phyloP scores from a whole-genome alignment of 164 flowering plant genomes.

The Vitis riparia region DNA sequence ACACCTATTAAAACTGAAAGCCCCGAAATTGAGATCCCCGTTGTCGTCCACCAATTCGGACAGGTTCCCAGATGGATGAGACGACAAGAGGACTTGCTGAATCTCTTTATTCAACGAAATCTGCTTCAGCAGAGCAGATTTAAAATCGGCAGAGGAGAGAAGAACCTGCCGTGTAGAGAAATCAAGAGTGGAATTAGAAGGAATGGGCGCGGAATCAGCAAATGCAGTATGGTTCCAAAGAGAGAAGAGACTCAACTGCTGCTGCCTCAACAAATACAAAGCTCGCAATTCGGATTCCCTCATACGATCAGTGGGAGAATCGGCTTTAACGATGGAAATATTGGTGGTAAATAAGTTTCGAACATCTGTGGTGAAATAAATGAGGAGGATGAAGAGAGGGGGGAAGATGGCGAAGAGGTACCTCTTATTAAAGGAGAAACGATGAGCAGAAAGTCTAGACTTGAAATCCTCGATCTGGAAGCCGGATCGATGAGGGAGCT shows the following conservation, averaged over 20 bases:
- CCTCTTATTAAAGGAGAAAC: slow-evolving; percentile 38
- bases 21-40: slow-evolving; percentile 23
- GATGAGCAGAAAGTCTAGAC: slow-evolving; percentile 12
- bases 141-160: slow-evolving; percentile 38
- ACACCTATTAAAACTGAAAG: slow-evolving; percentile 36
- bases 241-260: slow-evolving; percentile 58
- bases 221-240: slow-evolving; percentile 56
- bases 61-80: slow-evolving; percentile 49
- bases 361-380: slow-evolving; percentile 55
- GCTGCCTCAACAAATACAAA: slow-evolving; percentile 61
- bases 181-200: slow-evolving; percentile 13
- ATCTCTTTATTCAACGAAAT: slow-evolving; percentile 68
- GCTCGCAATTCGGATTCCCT: slow-evolving; percentile 80
- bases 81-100: slow-evolving; percentile 57
- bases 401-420: slow-evolving; percentile 46
- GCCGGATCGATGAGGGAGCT: slow-evolving; percentile 23
- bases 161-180: not conserved
- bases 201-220: slow-evolving; percentile 3
- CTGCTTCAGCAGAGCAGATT: slow-evolving; percentile 50
- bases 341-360: slow-evolving; percentile 33
- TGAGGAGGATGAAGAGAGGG: slow-evolving; percentile 41
- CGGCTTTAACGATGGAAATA: slow-evolving; percentile 16
- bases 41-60: slow-evolving; percentile 25
- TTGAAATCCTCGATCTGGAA: slow-evolving; percentile 35
- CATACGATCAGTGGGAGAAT: slow-evolving; percentile 38